Evolutionary conservation across 306 rosid species (phyloP), one percentile per base, ranked within the genome.

Genomic region (Luffa acutangula): DNA sequence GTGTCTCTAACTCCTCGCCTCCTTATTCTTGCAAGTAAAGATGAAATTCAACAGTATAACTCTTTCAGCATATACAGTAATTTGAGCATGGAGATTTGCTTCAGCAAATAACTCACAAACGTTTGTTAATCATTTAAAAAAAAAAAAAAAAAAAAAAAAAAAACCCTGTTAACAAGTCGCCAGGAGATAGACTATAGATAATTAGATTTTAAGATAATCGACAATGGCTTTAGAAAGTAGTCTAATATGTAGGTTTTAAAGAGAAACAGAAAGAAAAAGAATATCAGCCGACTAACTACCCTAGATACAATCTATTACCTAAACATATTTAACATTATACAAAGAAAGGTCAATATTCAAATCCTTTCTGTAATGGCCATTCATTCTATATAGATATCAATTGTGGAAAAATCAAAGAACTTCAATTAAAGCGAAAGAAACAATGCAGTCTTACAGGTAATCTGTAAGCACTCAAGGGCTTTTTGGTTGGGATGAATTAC

Each of bases 401-500:
- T 14, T 12, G 31, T 73, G 31, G 39, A 48, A 48, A 2, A 73
- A 73, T 31, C 14, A 49, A 73, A 73, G 43, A 31, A 73, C 43
- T 73, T 48, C 42, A 31, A 49, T 49, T 9, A 69, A 69, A 69
- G 20, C n/a, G n/a, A 69, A 71, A 70, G 11, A 70, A 45, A 45
- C 18, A 43, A 45, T 1, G 20, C 37, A 45, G 18, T 51, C 49
- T 31, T 46, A 73, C 59, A 49, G 45, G 45, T 49, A 48, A 71
- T 51, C 20, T 31, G 59, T 17, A 48, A 25, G 41, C 59, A 13
- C 3, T 82, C 77, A 87, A 5, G 90, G 66, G 48, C 62, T 49
- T 71, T 81, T 86, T 3, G 87, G 82, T 34, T 67, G 84, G 60
- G 87, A 67, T 82, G 88, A 83, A 84, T 69, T 46, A 54, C 51